phyloP scores from a whole-genome alignment of 805 yeast genomes.

The Myxozyma mucilagina region DNA sequence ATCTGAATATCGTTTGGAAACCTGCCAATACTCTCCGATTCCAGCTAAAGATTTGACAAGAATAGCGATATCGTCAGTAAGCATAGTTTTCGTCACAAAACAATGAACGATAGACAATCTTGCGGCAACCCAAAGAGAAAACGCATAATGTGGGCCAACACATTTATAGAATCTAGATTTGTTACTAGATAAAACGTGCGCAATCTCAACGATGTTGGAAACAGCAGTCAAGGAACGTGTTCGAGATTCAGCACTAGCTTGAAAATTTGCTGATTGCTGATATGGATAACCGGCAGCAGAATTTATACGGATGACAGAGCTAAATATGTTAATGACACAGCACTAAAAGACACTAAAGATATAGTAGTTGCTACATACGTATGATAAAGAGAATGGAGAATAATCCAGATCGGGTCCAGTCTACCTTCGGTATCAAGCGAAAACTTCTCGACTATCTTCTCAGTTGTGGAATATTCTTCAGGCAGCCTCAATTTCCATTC shows the following conservation, averaged over 20 bases:
- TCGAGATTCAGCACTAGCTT: conserved; percentile 34
- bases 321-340: background rate
- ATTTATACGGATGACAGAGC: conserved; percentile 33
- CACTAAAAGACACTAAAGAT: background rate
- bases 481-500: conserved; percentile 34
- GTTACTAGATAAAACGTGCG: conserved; percentile 19
- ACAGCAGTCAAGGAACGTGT: conserved; percentile 32
- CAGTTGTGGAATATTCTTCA: conserved; percentile 6
- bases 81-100: conserved; percentile 28
- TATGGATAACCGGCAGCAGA: conserved; percentile 36
- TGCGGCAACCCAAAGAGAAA: conserved; percentile 36
- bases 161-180: conserved; percentile 13
- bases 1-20: conserved; percentile 34
- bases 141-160: conserved; percentile 38
- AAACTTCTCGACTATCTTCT: conserved; percentile 6
- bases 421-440: background rate
- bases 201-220: conserved; percentile 26
- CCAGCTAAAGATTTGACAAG: conserved; percentile 27
- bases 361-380: conserved; percentile 22
- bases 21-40: conserved; percentile 35
- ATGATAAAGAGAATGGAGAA: conserved; percentile 33
- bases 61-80: conserved; percentile 33
- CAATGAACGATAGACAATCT: conserved; percentile 35
- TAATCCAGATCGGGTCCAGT: conserved; percentile 26
- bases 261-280: conserved; percentile 31